Evolutionary conservation across 208 protist genomes (phyloP).

Genomic region (Trypanosoma mega): DNA sequence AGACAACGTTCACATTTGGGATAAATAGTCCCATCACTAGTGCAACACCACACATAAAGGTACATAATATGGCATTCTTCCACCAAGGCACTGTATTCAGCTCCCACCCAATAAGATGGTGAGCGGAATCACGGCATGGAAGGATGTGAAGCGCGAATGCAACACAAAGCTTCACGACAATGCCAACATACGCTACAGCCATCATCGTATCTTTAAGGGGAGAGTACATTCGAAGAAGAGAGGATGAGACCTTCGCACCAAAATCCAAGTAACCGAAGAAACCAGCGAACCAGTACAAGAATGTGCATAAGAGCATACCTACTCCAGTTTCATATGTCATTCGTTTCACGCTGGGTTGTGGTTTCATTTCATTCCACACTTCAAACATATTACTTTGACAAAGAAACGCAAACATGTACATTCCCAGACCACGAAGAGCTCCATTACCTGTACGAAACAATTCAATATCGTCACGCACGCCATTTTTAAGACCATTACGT

Average conservation of each 20-base stretch:
- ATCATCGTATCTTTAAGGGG: constrained; percentile 54
- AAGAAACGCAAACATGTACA: constrained; percentile 69
- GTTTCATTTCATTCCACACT: constrained; percentile 53
- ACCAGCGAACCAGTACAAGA: constrained; percentile 70
- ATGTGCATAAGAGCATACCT: constrained; percentile 63
- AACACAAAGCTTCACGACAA: constrained; percentile 70
- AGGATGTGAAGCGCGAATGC: constrained; percentile 72
- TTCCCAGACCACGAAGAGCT: constrained; percentile 41
- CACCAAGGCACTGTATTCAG: constrained; percentile 50
- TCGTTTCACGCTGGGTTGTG: constrained; percentile 32
- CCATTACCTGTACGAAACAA: constrained; percentile 32
- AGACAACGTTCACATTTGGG: constrained; percentile 71
- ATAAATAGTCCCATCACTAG: constrained; percentile 68
- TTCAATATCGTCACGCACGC: constrained; percentile 30
- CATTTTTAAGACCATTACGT: constrained; percentile 14
- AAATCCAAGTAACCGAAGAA: constrained; percentile 80
- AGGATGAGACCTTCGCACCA: constrained; percentile 33
- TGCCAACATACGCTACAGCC: constrained; percentile 63
- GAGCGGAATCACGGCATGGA: constrained; percentile 57
- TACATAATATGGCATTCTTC: constrained; percentile 50
- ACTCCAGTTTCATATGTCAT: constrained; percentile 46
- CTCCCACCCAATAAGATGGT: constrained; percentile 58
- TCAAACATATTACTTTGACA: constrained; percentile 71
- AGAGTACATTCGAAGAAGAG: constrained; percentile 60
- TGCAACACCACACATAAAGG: constrained; percentile 35